Conservation (phyloP, 345 rosid genomes). For the Aegle marmelos region DNA sequence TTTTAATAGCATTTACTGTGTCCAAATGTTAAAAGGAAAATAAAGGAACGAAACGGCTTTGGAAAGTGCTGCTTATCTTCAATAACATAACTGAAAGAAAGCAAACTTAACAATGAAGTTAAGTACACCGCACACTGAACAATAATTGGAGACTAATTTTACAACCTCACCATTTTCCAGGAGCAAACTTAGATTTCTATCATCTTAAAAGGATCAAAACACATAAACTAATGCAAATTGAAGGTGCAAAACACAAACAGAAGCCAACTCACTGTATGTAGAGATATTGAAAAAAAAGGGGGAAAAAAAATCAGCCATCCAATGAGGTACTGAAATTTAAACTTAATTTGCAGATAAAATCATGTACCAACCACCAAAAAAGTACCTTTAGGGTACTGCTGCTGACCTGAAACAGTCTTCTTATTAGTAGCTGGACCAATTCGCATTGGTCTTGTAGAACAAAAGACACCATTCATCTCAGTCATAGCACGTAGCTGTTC, state of each 20-base stretch:
- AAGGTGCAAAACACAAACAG: background rate
- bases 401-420: constrained; percentile 61
- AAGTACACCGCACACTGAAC: constrained; percentile 9
- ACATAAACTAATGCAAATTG: background rate
- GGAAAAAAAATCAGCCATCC: background rate
- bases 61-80: constrained; percentile 48
- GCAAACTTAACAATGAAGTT: constrained; percentile 16
- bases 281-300: background rate
- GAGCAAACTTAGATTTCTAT: background rate
- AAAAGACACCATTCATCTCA: constrained; percentile 88
- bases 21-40: constrained; percentile 54
- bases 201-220: background rate
- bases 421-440: constrained; percentile 77
- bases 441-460: constrained; percentile 93
- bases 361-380: background rate
- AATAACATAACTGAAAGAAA: constrained; percentile 34
- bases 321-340: background rate
- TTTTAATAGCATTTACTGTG: constrained; percentile 39
- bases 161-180: constrained; percentile 6
- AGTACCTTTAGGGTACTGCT: constrained; percentile 62
- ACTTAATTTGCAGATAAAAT: background rate
- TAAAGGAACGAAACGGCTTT: constrained; percentile 39
- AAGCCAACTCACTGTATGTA: background rate
- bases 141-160: background rate
- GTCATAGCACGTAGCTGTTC: constrained; percentile 85